phyloP scores from a whole-genome alignment of 495 filamentous ascomycete species.

The Penicillium canescens region DNA sequence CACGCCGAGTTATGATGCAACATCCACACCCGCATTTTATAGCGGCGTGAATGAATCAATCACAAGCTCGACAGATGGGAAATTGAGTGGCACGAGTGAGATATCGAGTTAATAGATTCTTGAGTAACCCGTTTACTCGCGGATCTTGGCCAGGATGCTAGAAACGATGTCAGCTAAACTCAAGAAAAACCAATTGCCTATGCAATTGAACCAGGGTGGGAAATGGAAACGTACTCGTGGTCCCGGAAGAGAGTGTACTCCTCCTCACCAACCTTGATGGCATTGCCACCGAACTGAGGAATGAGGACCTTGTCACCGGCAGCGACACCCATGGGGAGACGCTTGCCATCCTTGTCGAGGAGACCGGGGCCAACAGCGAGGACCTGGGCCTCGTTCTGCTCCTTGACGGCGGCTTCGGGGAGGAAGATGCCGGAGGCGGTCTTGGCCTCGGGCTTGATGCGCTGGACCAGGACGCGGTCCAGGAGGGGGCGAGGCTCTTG shows the following conservation, averaged over 20 bases:
- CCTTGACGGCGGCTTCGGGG: conserved; percentile 94
- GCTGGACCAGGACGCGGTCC: conserved; percentile 98
- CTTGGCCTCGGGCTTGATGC: conserved; percentile 94
- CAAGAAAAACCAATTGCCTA: too few species aligned
- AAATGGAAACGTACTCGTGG: conserved; percentile 72
- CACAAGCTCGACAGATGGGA: conserved; percentile 3
- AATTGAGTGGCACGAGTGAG: conserved; percentile 16
- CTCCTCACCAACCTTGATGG: conserved; percentile 95
- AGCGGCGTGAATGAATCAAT: conserved; percentile 1
- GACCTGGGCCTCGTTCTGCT: conserved; percentile 95
- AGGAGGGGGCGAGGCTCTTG: conserved; percentile 92
- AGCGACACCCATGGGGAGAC: conserved; percentile 75
- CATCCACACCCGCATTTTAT: conserved; percentile 11
- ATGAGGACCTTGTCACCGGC: conserved; percentile 93
- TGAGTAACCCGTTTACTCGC: conserved; percentile 58
- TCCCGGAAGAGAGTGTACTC: conserved; percentile 96
- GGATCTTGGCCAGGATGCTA: conserved; percentile 87
- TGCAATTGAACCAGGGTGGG: not conserved
- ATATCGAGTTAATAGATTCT: conserved; percentile 15
- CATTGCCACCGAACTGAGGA: conserved; percentile 95
- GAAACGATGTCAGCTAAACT: too few species aligned
- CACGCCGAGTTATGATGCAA: conserved; percentile 20
- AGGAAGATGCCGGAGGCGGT: conserved; percentile 96
- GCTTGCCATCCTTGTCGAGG: conserved; percentile 83
- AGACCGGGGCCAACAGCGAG: conserved; percentile 91